Evolutionary conservation across 1,139 yeast genomes (phyloP), one percentile per base, ranked within the genome.

Genomic region (Taphrina deformans): DNA sequence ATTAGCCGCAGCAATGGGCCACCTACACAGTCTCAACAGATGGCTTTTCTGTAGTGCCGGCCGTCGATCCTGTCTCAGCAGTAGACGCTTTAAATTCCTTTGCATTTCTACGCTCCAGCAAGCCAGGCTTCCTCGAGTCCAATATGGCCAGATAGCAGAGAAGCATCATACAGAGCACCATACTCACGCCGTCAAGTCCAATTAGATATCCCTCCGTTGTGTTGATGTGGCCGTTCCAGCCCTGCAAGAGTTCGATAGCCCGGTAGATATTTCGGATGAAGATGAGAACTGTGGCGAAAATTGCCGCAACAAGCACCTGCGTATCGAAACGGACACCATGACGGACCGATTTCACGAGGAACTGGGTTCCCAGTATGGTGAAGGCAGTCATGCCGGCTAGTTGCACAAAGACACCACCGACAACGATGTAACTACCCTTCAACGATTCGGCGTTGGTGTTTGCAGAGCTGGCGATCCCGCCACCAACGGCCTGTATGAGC

Each of bases 371-470:
- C 55, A 88, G 78, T 3, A 76, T 46, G 55, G 87, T 74, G 75
- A 89, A 91, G 0, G 85, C 68, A 0, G 83, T 70, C 88, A 91
- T 89, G 12, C 91, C 83, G 23, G 82, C 79, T 12, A 90, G 91
- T 77, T 92, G 97, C 71, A 88, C 79, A 0, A 85, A 85, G 68
- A 92, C 81, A 33, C 97, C 97, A 1, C 85, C 96, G 69, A 89
- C 85, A 88, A 91, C 89, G 65, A 87, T 79, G 75, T 88, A 79
- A 0, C 89, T 82, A 40, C 97, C 98, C 0, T 85, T 72, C 65
- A 73, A 69, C 27, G 76, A 71, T 26, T 75, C 73, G 2, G 75
- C 72, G 23, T 79, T 73, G 14, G 61, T 55, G 10, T 83, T 77
- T 0, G 83, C 83, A 38, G 81, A 78, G 1, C 95, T 84, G 1